Evolutionary conservation across 2,329 filamentous ascomycete species (phyloP).

Genomic region (Lachnellula hyalina): DNA sequence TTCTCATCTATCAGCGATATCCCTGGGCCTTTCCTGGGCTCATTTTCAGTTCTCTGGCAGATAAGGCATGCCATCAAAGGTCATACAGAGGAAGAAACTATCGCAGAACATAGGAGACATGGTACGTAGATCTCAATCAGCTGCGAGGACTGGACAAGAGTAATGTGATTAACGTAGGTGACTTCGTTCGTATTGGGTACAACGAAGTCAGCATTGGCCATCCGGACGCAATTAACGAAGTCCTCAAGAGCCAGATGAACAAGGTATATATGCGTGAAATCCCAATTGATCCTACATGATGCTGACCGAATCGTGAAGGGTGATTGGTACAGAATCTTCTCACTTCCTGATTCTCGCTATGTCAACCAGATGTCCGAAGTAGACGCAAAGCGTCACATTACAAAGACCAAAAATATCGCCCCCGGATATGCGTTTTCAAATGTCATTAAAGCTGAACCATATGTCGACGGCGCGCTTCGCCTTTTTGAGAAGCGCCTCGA

Average conservation of each 20-base stretch:
- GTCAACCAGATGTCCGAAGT: constrained; percentile 36
- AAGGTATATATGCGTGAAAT: constrained; percentile 26
- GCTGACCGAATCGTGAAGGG: constrained; percentile 12
- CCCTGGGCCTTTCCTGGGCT: constrained; percentile 38
- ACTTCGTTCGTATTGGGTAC: constrained; percentile 39
- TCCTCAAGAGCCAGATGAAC: constrained; percentile 31
- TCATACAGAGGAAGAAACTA: constrained; percentile 33
- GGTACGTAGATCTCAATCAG: constrained; percentile 23
- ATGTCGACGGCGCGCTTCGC: constrained; percentile 28
- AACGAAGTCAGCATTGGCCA: constrained; percentile 40
- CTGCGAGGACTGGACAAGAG: background rate
- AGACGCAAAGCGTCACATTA: constrained; percentile 33
- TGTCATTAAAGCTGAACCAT: constrained; percentile 25
- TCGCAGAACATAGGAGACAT: constrained; percentile 35
- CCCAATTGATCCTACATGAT: background rate
- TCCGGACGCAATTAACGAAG: constrained; percentile 36
- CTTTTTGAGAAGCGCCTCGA: constrained; percentile 28
- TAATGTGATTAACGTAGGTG: constrained; percentile 16
- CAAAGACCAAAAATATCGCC: constrained; percentile 32
- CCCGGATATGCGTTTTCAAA: constrained; percentile 30
- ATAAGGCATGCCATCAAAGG: constrained; percentile 34
- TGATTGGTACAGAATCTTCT: constrained; percentile 33
- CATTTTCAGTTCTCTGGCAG: constrained; percentile 37
- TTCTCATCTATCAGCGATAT: constrained; percentile 31
- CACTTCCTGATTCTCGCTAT: constrained; percentile 37